These are phyloP conservation scores for Candida pini DNA, from an alignment of 805 yeast genomes.

Conservation along the genomic window DNA sequence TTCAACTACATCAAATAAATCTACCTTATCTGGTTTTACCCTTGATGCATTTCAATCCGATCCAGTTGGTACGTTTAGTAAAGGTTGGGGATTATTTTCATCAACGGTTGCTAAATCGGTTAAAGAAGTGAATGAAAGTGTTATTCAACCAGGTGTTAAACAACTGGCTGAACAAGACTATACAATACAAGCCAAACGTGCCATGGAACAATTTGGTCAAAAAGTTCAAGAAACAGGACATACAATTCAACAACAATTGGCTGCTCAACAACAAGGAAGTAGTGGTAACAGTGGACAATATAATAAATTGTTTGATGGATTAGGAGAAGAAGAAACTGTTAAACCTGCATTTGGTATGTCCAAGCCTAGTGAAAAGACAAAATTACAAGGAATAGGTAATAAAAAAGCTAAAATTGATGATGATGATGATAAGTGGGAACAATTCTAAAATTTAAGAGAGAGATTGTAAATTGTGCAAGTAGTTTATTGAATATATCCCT, in stretches of 20 bases:
- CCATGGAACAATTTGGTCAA: slow-evolving; percentile 96
- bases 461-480: too few relatives aligned
- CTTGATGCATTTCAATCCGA: slow-evolving; percentile 70
- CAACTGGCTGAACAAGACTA: slow-evolving; percentile 77
- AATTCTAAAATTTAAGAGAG: too few relatives aligned
- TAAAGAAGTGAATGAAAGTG: slow-evolving; percentile 78
- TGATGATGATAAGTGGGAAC: slow-evolving; percentile 65
- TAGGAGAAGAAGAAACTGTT: slow-evolving; percentile 34
- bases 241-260: slow-evolving; percentile 52
- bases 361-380: slow-evolving; percentile 55
- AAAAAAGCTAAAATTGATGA: slow-evolving; percentile 27
- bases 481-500: too few relatives aligned
- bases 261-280: slow-evolving; percentile 40
- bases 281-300: slow-evolving; percentile 33
- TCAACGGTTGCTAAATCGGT: slow-evolving; percentile 80
- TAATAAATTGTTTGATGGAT: slow-evolving; percentile 52
- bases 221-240: slow-evolving; percentile 85
- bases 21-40: slow-evolving; percentile 51
- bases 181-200: slow-evolving; percentile 76
- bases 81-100: slow-evolving; percentile 93
- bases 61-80: slow-evolving; percentile 84
- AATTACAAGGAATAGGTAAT: slow-evolving; percentile 44
- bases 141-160: slow-evolving; percentile 85
- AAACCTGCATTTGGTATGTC: slow-evolving; percentile 61
- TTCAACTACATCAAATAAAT: slow-evolving; percentile 20